Conservation (phyloP, 2,329 filamentous ascomycete species). For the Cladosporium sp. region DNA sequence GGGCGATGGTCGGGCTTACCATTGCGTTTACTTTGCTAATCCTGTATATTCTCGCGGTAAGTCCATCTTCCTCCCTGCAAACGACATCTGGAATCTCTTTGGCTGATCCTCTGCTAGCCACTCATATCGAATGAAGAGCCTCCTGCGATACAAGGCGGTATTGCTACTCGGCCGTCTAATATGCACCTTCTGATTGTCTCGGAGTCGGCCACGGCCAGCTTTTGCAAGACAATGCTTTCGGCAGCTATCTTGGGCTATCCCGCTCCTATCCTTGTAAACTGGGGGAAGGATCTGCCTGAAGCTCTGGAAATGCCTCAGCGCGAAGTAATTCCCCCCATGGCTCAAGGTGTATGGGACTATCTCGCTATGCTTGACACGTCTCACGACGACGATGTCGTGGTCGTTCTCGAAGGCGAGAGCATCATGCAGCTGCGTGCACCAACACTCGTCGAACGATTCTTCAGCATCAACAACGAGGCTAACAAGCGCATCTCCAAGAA, state of each 20-base stretch:
- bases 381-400: conserved; percentile 7
- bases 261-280: conserved; percentile 16
- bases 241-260: conserved; percentile 22
- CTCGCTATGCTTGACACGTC: conserved; percentile 1
- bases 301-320: not conserved
- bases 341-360: not conserved
- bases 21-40: conserved; percentile 5
- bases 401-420: conserved; percentile 8
- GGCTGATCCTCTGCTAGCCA: not conserved
- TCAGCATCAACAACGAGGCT: conserved; percentile 3
- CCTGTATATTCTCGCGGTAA: conserved; percentile 8
- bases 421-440: conserved; percentile 7
- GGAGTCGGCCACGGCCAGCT: conserved; percentile 20
- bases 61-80: not conserved
- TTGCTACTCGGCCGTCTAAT: conserved; percentile 13
- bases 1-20: conserved; percentile 6
- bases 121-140: conserved; percentile 1
- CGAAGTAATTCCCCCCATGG: not conserved
- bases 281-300: conserved; percentile 4
- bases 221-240: conserved; percentile 21
- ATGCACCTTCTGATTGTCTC: conserved; percentile 26
- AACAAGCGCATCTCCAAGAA: conserved; percentile 2
- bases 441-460: conserved; percentile 7
- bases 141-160: conserved; percentile 3
- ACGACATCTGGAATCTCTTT: too few relatives aligned